These are phyloP conservation scores for Suhomyces kunorum DNA, from an alignment of 1,139 yeast genomes.

Conservation along the genomic window DNA sequence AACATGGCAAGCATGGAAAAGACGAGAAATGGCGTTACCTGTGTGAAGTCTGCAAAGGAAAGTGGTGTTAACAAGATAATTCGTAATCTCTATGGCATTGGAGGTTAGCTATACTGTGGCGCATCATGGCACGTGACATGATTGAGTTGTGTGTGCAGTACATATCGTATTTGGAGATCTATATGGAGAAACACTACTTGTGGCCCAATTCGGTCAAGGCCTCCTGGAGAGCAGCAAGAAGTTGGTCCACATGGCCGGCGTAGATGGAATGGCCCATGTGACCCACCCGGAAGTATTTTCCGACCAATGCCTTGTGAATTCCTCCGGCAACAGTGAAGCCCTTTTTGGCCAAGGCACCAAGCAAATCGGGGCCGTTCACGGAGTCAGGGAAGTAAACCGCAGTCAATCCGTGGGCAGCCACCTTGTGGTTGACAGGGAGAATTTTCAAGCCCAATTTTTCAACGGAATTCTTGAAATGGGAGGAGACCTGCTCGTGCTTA, in stretches of 20 bases:
- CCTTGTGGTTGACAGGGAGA: constrained; percentile 59
- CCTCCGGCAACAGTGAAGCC: constrained; percentile 92
- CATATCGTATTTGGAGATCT: background rate
- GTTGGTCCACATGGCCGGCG: constrained; percentile 44
- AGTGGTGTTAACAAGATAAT: background rate
- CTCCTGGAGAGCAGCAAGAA: constrained; percentile 40
- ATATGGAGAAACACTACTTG: constrained; percentile 2
- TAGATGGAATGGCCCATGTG: constrained; percentile 78
- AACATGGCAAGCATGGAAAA: background rate
- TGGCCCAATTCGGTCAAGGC: constrained; percentile 11
- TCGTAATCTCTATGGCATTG: background rate
- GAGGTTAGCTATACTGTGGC: background rate
- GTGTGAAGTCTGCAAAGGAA: background rate
- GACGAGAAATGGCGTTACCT: background rate
- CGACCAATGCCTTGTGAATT: constrained; percentile 76
- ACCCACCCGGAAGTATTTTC: constrained; percentile 88
- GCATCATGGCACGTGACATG: background rate
- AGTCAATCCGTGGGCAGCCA: constrained; percentile 85
- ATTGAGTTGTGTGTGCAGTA: background rate
- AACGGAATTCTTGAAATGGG: constrained; percentile 60
- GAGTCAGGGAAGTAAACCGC: constrained; percentile 85
- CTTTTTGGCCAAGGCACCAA: constrained; percentile 53
- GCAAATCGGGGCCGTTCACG: constrained; percentile 65
- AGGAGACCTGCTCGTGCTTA: constrained; percentile 63
- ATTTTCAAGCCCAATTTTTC: constrained; percentile 63